Evolutionary conservation across 2,329 filamentous ascomycete species (phyloP).

Genomic region (Sclerotinia trifoliorum): DNA sequence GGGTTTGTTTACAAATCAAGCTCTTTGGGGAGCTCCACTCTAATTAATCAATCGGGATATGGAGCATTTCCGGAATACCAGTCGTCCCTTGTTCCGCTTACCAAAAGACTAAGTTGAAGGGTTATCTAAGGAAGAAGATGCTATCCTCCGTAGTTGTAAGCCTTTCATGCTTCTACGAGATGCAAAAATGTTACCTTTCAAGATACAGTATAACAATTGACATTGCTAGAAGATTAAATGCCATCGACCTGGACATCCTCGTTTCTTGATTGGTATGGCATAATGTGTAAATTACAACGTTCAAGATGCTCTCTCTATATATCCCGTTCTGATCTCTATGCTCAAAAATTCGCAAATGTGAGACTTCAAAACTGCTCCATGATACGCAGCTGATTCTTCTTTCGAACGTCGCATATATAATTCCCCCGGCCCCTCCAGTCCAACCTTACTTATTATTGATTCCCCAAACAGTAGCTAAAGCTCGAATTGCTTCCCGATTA

Average conservation of each 20-base stretch:
- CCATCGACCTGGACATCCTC: neutral
- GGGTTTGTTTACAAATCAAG: conserved; percentile 9
- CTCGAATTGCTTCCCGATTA: conserved; percentile 27
- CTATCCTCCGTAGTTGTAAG: neutral
- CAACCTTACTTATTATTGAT: neutral
- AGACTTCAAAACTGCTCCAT: neutral
- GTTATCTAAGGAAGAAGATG: neutral
- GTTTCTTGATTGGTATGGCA: neutral
- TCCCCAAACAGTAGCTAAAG: conserved; percentile 18
- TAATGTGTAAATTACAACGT: neutral
- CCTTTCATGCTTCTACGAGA: neutral
- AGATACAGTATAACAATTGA: neutral
- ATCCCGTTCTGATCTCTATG: neutral
- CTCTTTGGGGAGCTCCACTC: neutral
- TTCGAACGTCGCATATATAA: neutral
- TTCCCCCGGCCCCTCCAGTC: neutral
- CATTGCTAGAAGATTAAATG: neutral
- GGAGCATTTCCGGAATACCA: neutral
- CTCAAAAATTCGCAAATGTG: neutral
- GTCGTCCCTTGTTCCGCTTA: neutral
- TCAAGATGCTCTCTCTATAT: neutral
- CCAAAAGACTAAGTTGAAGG: neutral
- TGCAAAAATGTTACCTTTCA: neutral
- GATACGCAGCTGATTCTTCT: neutral
- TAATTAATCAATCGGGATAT: neutral